Percentiles rank a stretch among this genome's conserved stretches.
Conservation (phyloP, 2,329 filamentous ascomycete species). For the Sarocladium kiliense region DNA sequence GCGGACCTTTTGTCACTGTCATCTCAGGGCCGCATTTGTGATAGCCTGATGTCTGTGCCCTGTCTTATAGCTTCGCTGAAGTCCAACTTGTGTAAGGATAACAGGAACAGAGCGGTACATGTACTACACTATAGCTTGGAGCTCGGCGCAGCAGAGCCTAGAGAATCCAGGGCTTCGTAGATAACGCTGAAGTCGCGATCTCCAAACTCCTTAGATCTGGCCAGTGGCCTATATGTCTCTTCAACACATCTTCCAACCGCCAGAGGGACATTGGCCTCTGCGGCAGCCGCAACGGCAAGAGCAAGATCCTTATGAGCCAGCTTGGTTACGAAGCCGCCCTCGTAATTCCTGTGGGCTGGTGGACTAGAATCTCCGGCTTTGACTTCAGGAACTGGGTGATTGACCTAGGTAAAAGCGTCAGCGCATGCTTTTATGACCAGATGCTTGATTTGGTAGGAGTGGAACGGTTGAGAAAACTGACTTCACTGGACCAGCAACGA, state of each 20-base stretch:
- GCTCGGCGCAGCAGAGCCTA: not conserved
- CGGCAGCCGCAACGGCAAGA: not conserved
- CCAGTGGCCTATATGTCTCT: not conserved
- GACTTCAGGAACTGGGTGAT: not conserved
- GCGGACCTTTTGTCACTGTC: too few species aligned
- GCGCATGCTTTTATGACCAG: not conserved
- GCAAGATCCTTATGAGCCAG: not conserved
- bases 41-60: too few species aligned
- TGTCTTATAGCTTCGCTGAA: too few species aligned
- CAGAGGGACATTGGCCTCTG: not conserved
- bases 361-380: not conserved
- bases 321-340: not conserved
- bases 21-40: too few species aligned
- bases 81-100: too few species aligned
- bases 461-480: not conserved
- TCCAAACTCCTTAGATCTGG: not conserved
- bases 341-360: not conserved
- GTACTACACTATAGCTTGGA: too few species aligned
- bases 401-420: not conserved
- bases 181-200: not conserved
- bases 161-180: not conserved
- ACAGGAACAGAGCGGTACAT: too few species aligned
- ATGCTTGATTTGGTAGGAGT: too few species aligned
- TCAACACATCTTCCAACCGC: not conserved
- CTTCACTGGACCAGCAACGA: not conserved